These are phyloP conservation scores for Colletotrichum melonis DNA, from an alignment of 2,329 filamentous ascomycete species.

Conservation along the genomic window DNA sequence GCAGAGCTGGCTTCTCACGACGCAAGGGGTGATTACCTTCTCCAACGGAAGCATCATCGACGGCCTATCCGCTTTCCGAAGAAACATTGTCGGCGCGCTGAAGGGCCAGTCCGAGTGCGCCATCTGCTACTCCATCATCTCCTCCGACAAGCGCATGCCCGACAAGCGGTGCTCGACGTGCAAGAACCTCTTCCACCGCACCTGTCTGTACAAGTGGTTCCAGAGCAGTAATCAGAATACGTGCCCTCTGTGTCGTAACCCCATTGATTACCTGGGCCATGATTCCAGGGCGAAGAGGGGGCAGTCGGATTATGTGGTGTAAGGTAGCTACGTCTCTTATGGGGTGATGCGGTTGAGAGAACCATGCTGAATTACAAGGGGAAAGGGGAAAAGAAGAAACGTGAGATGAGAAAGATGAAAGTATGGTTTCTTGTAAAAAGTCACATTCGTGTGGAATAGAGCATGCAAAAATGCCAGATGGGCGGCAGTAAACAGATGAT, in stretches of 20 bases:
- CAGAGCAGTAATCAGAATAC: slow-evolving; percentile 90
- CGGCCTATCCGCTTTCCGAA: slow-evolving; percentile 84
- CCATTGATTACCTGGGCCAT: slow-evolving; percentile 72
- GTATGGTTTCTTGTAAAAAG: not conserved
- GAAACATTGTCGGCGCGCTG: slow-evolving; percentile 87
- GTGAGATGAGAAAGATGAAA: not conserved
- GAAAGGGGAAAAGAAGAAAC: not conserved
- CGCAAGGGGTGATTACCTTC: slow-evolving; percentile 93
- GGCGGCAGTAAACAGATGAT: not conserved
- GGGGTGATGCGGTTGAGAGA: too few species aligned
- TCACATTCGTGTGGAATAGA: not conserved
- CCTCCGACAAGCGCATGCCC: slow-evolving; percentile 86
- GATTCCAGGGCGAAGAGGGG: slow-evolving; percentile 45
- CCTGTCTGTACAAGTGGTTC: slow-evolving; percentile 97
- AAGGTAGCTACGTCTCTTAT: too few species aligned
- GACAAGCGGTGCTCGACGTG: slow-evolving; percentile 93
- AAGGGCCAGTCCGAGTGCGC: slow-evolving; percentile 96
- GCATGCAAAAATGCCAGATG: not conserved
- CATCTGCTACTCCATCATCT: slow-evolving; percentile 96
- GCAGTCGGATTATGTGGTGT: not conserved
- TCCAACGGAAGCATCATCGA: slow-evolving; percentile 90
- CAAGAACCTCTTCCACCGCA: slow-evolving; percentile 91
- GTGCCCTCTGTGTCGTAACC: slow-evolving; percentile 92
- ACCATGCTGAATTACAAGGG: too few species aligned
- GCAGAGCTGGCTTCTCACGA: slow-evolving; percentile 89